A percentile compares a stretch with the other conserved stretches of the same genome.
Conservation (phyloP, 306 rosid species). For the Glycine tomentella region DNA sequence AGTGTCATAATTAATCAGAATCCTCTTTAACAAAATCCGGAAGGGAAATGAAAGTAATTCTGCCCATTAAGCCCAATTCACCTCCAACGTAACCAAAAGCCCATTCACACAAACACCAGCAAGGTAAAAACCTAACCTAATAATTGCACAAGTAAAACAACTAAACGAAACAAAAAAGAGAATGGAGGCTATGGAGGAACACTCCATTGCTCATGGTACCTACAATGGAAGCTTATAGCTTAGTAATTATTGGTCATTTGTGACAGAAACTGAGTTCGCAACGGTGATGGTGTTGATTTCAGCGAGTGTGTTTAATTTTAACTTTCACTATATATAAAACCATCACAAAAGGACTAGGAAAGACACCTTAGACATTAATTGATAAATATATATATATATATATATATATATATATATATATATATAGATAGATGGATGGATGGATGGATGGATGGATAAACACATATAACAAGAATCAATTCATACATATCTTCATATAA, state of each 20-base stretch:
- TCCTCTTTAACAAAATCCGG: no score
- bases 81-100: background rate
- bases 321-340: background rate
- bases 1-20: background rate
- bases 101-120: background rate
- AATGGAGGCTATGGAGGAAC: background rate
- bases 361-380: background rate
- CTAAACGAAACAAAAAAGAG: background rate
- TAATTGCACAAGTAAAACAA: background rate
- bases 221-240: background rate
- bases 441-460: background rate
- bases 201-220: background rate
- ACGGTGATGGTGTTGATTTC: background rate
- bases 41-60: background rate
- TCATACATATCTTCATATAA: background rate
- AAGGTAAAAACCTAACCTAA: background rate
- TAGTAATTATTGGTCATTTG: background rate
- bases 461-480: constrained; percentile 3
- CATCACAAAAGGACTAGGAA: background rate
- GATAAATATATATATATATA: no score
- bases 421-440: background rate
- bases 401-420: no score
- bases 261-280: background rate
- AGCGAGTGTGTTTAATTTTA: background rate
- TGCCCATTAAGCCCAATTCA: background rate